Percentiles rank a stretch among this genome's conserved stretches.
phyloP scores from a whole-genome alignment of 306 rosid genomes.

The Prosopis cineraria region DNA sequence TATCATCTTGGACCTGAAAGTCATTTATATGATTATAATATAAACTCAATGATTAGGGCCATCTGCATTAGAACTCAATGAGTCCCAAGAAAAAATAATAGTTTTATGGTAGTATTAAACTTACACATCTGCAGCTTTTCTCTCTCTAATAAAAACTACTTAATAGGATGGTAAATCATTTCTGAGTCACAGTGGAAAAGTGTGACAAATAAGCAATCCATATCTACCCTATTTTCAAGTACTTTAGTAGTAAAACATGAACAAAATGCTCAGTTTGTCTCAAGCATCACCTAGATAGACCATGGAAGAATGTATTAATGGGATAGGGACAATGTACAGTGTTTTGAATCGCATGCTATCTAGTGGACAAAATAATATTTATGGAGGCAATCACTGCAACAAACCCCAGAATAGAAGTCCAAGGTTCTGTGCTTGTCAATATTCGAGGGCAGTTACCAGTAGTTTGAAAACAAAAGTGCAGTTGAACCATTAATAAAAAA shows the following conservation, averaged over 20 bases:
- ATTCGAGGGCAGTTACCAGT: neutral
- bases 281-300: neutral
- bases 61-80: neutral
- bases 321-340: neutral
- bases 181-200: neutral
- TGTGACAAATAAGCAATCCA: neutral
- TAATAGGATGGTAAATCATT: neutral
- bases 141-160: neutral
- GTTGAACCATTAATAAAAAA: neutral
- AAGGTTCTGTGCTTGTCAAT: neutral
- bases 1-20: slow-evolving; percentile 57
- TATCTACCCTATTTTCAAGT: neutral
- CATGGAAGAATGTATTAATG: neutral
- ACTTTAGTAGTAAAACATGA: neutral
- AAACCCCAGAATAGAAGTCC: neutral
- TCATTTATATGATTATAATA: slow-evolving; percentile 24
- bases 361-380: neutral
- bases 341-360: neutral
- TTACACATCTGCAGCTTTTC: neutral
- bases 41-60: slow-evolving; percentile 8
- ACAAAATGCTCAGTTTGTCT: neutral
- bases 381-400: neutral
- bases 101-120: neutral
- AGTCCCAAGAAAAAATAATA: slow-evolving; percentile 14
- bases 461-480: neutral